phyloP scores from a whole-genome alignment of 257 asterid genomes.

The Cinchona pubescens region DNA sequence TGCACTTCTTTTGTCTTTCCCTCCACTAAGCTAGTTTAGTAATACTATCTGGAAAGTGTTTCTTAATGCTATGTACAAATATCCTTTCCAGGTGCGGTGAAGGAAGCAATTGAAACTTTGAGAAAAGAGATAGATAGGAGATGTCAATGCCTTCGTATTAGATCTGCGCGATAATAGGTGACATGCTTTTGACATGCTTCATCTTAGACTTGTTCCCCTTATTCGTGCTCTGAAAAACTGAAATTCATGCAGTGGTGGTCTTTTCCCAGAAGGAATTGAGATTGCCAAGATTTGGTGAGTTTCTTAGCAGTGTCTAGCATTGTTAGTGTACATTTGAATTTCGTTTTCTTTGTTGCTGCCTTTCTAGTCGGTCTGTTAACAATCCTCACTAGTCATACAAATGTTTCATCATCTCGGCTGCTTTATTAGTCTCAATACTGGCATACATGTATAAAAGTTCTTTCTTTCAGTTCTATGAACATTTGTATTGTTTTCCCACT shows the following conservation, averaged over 20 bases:
- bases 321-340: too few species aligned
- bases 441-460: background rate
- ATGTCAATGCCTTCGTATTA: conserved; percentile 78
- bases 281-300: conserved; percentile 97
- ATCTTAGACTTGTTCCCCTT: conserved; percentile 2
- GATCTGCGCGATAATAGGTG: conserved; percentile 98
- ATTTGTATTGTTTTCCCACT: background rate
- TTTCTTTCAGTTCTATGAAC: background rate
- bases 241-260: conserved; percentile 79
- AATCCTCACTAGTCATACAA: too few species aligned
- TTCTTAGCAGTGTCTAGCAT: too few species aligned
- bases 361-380: too few species aligned
- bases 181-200: conserved; percentile 29
- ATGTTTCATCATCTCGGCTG: too few species aligned
- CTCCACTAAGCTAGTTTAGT: background rate
- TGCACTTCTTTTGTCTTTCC: background rate
- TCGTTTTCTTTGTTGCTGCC: too few species aligned
- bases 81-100: conserved; percentile 65
- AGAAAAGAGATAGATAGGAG: conserved; percentile 68
- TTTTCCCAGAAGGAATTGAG: conserved; percentile 99
- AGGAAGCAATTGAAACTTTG: conserved; percentile 80
- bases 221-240: conserved; percentile 29
- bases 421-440: too few species aligned
- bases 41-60: background rate
- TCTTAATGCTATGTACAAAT: background rate